Evolutionary conservation across 495 filamentous ascomycete genomes (phyloP), one percentile per base, ranked within the genome.

Genomic region (Geopyxis carbonaria): DNA sequence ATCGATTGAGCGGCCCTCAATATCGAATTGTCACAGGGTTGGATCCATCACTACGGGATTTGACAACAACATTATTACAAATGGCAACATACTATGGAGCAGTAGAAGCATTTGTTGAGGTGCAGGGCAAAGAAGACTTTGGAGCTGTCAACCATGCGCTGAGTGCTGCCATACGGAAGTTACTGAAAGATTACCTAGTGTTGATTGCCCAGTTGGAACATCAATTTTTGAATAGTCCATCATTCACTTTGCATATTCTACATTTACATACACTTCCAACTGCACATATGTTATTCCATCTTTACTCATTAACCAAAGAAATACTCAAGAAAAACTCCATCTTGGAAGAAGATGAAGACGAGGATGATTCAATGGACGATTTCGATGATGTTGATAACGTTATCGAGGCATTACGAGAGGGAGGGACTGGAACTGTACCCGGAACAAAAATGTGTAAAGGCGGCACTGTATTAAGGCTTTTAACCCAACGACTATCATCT

Each of bases 141-240:
- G 89, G 89, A 2, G 76, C 80, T n/a, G 84, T 97, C 45, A 94
- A 87, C 56, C 89, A 97, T 60, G 86, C 89, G 2, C 63, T 97
- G 18, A 94, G 91, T 57, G 85, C 89, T 4, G 76, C 86, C 1
- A 86, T 95, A 34, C 73, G 91, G 32, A 93, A 84, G 53, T 62
- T 89, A 13, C 62, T 97, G 24, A 85, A 91, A 22, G 89, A 97
- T 52, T 94, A 95, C 57, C 62, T 95, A 33, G 75, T 89, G 28
- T 73, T 97, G 47, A 72, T 95, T 34, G 83, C 81, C 13, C 89
- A 97, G 59, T 65, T 97, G 33, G 89, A 97, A 57, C 77, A 80
- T 40, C 85, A 94, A 46, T 73, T 87, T 45, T 64, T 95, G 34
- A 91, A 80, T 22, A 87, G 83, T 50, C 66, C 78, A 11, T 71